Conservation (phyloP, 2,329 filamentous ascomycete species). For the Calonectria leucothoes region DNA sequence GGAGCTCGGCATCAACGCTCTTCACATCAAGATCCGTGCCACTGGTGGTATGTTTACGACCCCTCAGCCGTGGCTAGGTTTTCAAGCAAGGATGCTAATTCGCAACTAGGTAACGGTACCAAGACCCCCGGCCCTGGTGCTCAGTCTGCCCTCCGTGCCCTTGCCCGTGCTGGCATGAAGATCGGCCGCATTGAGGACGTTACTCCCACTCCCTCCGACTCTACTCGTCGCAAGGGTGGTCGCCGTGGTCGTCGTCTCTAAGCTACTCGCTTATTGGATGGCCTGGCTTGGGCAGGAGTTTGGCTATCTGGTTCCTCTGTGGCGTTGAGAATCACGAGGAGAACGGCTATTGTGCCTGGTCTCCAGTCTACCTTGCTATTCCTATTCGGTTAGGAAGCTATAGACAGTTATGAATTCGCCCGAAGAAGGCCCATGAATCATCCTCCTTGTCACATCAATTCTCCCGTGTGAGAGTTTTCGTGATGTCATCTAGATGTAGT, state of each 20-base stretch:
- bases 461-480: constrained; percentile 30
- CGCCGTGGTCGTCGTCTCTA: constrained; percentile 99
- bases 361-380: constrained; percentile 67
- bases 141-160: constrained; percentile 97
- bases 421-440: constrained; percentile 56
- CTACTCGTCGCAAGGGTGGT: constrained; percentile 99
- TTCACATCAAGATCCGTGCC: constrained; percentile 99
- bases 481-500: constrained; percentile 24
- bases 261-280: constrained; percentile 51
- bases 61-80: neutral
- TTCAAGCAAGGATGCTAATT: constrained; percentile 17
- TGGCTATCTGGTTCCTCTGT: constrained; percentile 65
- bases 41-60: constrained; percentile 81
- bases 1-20: constrained; percentile 83
- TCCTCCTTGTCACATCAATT: constrained; percentile 46
- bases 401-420: constrained; percentile 58
- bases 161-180: constrained; percentile 99
- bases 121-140: constrained; percentile 99
- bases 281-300: constrained; percentile 51
- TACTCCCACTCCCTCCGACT: constrained; percentile 98
- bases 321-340: constrained; percentile 78
- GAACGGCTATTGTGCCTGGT: constrained; percentile 77
- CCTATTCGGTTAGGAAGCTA: constrained; percentile 48
- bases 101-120: constrained; percentile 86
- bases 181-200: constrained; percentile 99